Percentiles rank a stretch among this genome's conserved stretches.
phyloP scores from a whole-genome alignment of 345 rosid genomes.

The Acer saccharum region DNA sequence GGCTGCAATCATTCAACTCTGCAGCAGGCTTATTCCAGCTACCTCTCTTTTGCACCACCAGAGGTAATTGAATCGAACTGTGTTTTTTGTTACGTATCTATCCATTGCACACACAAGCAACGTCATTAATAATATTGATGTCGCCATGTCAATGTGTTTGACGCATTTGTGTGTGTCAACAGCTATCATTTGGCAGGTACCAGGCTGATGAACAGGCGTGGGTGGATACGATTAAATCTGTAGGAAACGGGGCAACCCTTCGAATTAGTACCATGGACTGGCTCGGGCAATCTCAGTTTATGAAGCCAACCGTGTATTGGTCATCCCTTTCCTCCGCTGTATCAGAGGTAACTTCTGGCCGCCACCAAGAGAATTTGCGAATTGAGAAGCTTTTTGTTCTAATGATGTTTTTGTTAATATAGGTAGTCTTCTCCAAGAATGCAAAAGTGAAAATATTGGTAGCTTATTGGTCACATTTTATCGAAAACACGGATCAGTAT shows the following conservation, averaged over 20 bases:
- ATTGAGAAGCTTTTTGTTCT: background rate
- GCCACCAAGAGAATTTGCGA: no score
- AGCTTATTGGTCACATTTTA: constrained; percentile 74
- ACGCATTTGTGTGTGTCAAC: constrained; percentile 23
- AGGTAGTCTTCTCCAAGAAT: constrained; percentile 85
- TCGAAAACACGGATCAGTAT: constrained; percentile 61
- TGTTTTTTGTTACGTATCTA: background rate
- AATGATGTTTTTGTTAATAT: background rate
- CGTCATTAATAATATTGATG: no score
- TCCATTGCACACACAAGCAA: no score
- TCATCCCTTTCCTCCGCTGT: constrained; percentile 72
- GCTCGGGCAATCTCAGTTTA: constrained; percentile 89
- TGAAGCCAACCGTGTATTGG: constrained; percentile 63
- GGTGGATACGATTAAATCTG: constrained; percentile 81
- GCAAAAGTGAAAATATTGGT: constrained; percentile 79
- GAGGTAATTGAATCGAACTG: constrained; percentile 53
- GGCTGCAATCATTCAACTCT: constrained; percentile 34
- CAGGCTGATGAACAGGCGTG: constrained; percentile 86
- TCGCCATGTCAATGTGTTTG: background rate
- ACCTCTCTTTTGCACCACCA: constrained; percentile 88
- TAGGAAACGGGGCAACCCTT: constrained; percentile 54
- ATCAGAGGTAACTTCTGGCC: constrained; percentile 54
- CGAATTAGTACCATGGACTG: constrained; percentile 90
- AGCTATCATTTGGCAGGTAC: constrained; percentile 73
- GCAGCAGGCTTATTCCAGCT: constrained; percentile 43